Evolutionary conservation across 108 stramenopile genomes (phyloP).

Genomic region (Schizochytrium sp.): DNA sequence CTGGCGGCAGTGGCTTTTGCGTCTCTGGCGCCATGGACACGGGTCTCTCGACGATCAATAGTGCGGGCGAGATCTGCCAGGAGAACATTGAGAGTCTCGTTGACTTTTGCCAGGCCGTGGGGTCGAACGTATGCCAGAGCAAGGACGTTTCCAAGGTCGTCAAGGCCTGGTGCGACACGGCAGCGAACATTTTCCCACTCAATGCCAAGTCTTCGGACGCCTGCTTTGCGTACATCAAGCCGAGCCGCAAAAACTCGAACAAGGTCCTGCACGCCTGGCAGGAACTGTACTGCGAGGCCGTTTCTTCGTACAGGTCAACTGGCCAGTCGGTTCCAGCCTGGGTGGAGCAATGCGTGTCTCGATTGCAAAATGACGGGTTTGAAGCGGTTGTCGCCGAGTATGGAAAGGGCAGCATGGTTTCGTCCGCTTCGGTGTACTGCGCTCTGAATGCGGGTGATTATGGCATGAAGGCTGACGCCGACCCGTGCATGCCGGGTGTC

Average conservation of each 20-base stretch:
- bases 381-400: not conserved
- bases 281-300: not conserved
- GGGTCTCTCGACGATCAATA: not conserved
- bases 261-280: not conserved
- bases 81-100: not conserved
- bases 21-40: not conserved
- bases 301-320: not conserved
- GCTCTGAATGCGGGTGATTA: not conserved
- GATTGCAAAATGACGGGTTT: not conserved
- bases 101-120: not conserved
- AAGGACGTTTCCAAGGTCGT: not conserved
- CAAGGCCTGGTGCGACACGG: not conserved
- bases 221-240: not conserved
- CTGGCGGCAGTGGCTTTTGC: not conserved
- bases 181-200: not conserved
- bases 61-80: not conserved
- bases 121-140: not conserved
- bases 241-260: not conserved
- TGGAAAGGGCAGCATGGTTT: not conserved
- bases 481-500: conserved; percentile 3
- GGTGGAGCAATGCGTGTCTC: not conserved
- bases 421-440: not conserved
- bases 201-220: not conserved
- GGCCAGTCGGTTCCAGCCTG: not conserved
- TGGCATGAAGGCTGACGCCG: not conserved